Conservation (phyloP, 2,329 filamentous ascomycete genomes). For the Hypoxylon sp. region DNA sequence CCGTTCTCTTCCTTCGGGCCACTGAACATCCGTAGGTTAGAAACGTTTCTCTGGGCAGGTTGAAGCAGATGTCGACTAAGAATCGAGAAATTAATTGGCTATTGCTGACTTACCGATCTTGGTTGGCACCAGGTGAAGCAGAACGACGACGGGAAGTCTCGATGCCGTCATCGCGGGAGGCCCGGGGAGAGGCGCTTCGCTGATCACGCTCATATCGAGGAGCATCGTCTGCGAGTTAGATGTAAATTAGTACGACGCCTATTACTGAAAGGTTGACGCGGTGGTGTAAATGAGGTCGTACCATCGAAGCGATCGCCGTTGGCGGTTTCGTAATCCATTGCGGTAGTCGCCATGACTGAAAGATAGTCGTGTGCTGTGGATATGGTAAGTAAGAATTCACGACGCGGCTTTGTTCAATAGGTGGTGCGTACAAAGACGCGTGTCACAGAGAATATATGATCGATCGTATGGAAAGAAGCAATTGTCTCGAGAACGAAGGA, state of each 20-base stretch:
- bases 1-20: slow-evolving; percentile 67
- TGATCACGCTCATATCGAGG: slow-evolving; percentile 76
- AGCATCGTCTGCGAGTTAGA: slow-evolving; percentile 65
- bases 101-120: slow-evolving; percentile 60
- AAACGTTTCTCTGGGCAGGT: slow-evolving; percentile 15
- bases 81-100: not conserved
- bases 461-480: not conserved
- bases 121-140: slow-evolving; percentile 69
- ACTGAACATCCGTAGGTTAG: slow-evolving; percentile 48
- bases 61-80: not conserved
- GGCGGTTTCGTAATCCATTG: slow-evolving; percentile 78
- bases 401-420: slow-evolving; percentile 24
- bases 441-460: slow-evolving; percentile 2
- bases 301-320: slow-evolving; percentile 76
- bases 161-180: slow-evolving; percentile 70
- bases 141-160: slow-evolving; percentile 70
- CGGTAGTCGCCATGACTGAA: slow-evolving; percentile 70
- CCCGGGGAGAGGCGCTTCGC: slow-evolving; percentile 74
- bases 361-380: slow-evolving; percentile 26
- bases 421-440: slow-evolving; percentile 21
- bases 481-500: slow-evolving; percentile 16
- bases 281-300: slow-evolving; percentile 53
- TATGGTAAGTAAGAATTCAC: slow-evolving; percentile 37
- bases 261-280: not conserved
- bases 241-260: slow-evolving; percentile 36